Percentiles rank a stretch among this genome's conserved stretches.
These are phyloP conservation scores for Ceratobasidium sp. DNA, from an alignment of 1,284 basidiomycete species.

Conservation along the genomic window DNA sequence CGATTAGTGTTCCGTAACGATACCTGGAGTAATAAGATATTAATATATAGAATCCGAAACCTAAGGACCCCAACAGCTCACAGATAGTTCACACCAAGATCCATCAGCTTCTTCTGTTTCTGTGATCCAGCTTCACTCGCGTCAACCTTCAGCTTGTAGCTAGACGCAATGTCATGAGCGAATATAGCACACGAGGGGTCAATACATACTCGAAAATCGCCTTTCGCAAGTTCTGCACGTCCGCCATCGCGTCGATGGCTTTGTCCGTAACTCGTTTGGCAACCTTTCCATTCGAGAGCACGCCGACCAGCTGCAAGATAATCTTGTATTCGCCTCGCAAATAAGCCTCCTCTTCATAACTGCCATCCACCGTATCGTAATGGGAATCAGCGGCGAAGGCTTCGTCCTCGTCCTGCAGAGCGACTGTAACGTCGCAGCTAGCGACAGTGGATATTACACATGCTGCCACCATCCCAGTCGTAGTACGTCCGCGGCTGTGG, in stretches of 20 bases:
- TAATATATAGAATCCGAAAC: constrained; percentile 3
- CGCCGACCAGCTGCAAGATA: constrained; percentile 93
- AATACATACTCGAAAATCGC: constrained; percentile 86
- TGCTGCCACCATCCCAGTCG: constrained; percentile 94
- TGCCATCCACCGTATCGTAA: constrained; percentile 80
- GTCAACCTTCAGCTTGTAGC: constrained; percentile 92
- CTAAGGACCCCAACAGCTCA: constrained; percentile 59
- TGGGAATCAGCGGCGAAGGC: constrained; percentile 58
- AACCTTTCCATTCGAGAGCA: constrained; percentile 88
- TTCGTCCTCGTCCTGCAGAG: constrained; percentile 57
- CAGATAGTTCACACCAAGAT: constrained; percentile 88
- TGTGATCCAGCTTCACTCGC: constrained; percentile 82
- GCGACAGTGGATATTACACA: constrained; percentile 87
- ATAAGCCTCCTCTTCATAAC: constrained; percentile 88
- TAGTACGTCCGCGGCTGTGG: constrained; percentile 69
- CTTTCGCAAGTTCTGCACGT: constrained; percentile 93
- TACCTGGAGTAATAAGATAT: constrained; percentile 61
- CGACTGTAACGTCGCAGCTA: constrained; percentile 67
- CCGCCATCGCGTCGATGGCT: constrained; percentile 89
- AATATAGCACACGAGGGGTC: background rate
- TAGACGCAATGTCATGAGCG: constrained; percentile 56
- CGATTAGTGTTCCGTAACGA: constrained; percentile 93
- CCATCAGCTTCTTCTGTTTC: constrained; percentile 81
- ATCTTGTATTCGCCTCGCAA: constrained; percentile 95
- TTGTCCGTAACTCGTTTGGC: constrained; percentile 95